phyloP scores from a whole-genome alignment of 2,329 filamentous ascomycete species.

The Paracamarosporium sp. region DNA sequence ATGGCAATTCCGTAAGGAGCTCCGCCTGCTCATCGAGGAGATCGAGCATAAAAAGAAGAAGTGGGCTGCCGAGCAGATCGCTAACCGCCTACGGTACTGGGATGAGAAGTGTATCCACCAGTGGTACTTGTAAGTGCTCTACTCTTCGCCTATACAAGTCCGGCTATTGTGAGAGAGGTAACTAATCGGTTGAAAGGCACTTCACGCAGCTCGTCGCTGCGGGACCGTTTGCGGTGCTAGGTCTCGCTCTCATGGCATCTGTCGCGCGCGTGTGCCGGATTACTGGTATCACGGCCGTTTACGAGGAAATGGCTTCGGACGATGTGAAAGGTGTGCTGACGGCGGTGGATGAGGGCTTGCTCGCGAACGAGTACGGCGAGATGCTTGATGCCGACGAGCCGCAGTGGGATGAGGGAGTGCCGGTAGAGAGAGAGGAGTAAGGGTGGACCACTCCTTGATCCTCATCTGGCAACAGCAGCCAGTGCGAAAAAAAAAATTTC shows the following conservation, averaged over 20 bases:
- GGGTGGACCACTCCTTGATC: background rate
- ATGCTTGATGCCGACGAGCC: slow-evolving; percentile 30
- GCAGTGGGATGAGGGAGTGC: slow-evolving; percentile 33
- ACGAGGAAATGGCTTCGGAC: slow-evolving; percentile 50
- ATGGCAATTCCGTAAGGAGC: slow-evolving; percentile 71
- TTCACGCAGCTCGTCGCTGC: slow-evolving; percentile 56
- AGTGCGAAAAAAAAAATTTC: background rate
- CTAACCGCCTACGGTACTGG: slow-evolving; percentile 47
- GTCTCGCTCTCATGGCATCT: slow-evolving; percentile 52
- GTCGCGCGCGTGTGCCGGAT: slow-evolving; percentile 51
- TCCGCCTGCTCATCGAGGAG: slow-evolving; percentile 60
- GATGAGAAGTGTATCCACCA: slow-evolving; percentile 42
- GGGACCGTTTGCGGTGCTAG: slow-evolving; percentile 54
- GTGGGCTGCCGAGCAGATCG: slow-evolving; percentile 27
- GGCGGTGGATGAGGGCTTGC: slow-evolving; percentile 50
- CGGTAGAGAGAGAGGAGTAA: slow-evolving; percentile 28
- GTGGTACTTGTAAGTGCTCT: slow-evolving; percentile 44
- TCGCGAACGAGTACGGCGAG: slow-evolving; percentile 38
- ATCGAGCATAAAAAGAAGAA: slow-evolving; percentile 27
- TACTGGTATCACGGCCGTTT: slow-evolving; percentile 48
- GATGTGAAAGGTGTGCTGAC: slow-evolving; percentile 52
- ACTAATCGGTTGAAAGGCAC: slow-evolving; percentile 29
- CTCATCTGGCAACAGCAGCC: background rate
- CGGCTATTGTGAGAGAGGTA: background rate
- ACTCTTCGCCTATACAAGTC: background rate